phyloP scores from a whole-genome alignment of 352 stramenopile species.

The Phytophthora ramorum region DNA sequence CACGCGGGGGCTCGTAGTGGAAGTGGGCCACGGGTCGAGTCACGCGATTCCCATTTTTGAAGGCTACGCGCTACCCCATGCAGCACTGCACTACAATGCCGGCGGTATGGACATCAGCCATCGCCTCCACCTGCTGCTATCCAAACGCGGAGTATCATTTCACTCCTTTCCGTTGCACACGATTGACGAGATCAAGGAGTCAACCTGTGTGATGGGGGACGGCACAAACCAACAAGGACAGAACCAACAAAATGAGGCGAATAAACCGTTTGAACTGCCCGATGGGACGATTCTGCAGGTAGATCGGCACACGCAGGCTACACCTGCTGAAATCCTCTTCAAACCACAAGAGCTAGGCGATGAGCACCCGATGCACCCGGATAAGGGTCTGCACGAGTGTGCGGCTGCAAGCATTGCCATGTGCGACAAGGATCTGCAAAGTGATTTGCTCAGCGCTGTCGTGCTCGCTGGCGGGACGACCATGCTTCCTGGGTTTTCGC shows the following conservation, averaged over 20 bases:
- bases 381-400: slow-evolving; percentile 87
- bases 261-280: slow-evolving; percentile 82
- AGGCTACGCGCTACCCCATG: slow-evolving; percentile 82
- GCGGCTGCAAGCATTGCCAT: slow-evolving; percentile 83
- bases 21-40: slow-evolving; percentile 86
- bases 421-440: slow-evolving; percentile 88
- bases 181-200: slow-evolving; percentile 90
- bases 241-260: slow-evolving; percentile 29
- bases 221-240: slow-evolving; percentile 33
- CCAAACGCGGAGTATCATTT: slow-evolving; percentile 72
- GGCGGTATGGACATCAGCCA: slow-evolving; percentile 83
- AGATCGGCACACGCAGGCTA: slow-evolving; percentile 73
- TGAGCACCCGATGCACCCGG: slow-evolving; percentile 84
- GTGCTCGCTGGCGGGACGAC: slow-evolving; percentile 87
- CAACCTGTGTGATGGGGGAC: slow-evolving; percentile 47
- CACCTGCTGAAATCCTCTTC: slow-evolving; percentile 85
- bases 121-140: slow-evolving; percentile 72
- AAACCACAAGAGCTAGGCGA: slow-evolving; percentile 91
- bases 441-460: slow-evolving; percentile 75
- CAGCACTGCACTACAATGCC: slow-evolving; percentile 67
- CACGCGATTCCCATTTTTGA: slow-evolving; percentile 90
- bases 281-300: slow-evolving; percentile 90
- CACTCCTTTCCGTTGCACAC: slow-evolving; percentile 75
- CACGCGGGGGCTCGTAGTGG: slow-evolving; percentile 86
- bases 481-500: slow-evolving; percentile 82